phyloP scores from a whole-genome alignment of 2,329 filamentous ascomycete species.

The Coniosporium tulheliwenetii region DNA sequence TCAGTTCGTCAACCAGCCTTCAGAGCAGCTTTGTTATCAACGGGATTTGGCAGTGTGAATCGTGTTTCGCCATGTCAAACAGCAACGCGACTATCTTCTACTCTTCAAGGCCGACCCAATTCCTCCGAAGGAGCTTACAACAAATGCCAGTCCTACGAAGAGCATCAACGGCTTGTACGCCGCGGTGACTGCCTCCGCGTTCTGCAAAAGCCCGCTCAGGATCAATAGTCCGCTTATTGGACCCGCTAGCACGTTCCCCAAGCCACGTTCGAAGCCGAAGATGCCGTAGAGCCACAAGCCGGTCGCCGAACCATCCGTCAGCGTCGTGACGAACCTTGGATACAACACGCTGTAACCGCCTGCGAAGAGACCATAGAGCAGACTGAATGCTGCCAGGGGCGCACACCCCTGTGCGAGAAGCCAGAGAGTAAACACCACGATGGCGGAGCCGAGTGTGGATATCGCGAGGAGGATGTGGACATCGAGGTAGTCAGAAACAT shows the following conservation, averaged over 20 bases:
- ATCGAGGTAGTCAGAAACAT: constrained; percentile 29
- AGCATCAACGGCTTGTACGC: not conserved
- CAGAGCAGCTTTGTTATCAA: too few relatives aligned
- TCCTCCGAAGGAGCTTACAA: not conserved
- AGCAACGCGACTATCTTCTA: not conserved
- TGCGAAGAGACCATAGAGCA: constrained; percentile 26
- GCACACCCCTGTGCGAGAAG: constrained; percentile 9
- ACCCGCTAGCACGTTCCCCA: too few relatives aligned
- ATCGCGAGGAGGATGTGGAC: constrained; percentile 32
- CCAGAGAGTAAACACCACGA: constrained; percentile 24
- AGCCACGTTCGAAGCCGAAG: too few relatives aligned
- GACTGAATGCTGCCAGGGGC: constrained; percentile 27
- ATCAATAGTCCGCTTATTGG: too few relatives aligned
- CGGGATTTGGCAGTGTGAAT: too few relatives aligned
- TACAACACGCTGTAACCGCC: constrained; percentile 32
- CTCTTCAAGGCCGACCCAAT: not conserved
- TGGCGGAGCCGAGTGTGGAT: constrained; percentile 21
- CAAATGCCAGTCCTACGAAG: not conserved
- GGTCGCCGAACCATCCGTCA: too few relatives aligned
- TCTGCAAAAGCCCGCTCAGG: too few relatives aligned
- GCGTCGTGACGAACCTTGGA: constrained; percentile 11
- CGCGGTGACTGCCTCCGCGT: constrained; percentile 4
- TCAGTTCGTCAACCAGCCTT: too few relatives aligned
- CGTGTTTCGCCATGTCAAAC: too few relatives aligned
- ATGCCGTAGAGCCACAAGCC: too few relatives aligned